phyloP scores from a whole-genome alignment of 1,284 basidiomycete species.

The Malassezia japonica region DNA sequence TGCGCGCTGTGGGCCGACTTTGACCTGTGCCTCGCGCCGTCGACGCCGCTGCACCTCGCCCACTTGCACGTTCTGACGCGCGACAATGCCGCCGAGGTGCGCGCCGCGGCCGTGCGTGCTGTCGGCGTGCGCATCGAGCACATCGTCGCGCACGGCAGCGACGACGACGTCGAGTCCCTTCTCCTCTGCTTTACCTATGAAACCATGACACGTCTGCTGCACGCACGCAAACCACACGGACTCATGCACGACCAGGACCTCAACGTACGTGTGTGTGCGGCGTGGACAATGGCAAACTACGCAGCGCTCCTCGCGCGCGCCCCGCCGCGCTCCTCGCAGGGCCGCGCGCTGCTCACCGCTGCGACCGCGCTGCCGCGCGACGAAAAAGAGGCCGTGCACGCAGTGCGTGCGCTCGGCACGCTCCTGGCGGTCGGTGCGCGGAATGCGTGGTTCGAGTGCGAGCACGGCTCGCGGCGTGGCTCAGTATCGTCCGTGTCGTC shows the following conservation, averaged over 20 bases:
- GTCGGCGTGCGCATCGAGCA: constrained; percentile 11
- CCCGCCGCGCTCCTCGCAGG: neutral
- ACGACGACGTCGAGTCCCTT: neutral
- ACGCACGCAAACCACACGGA: neutral
- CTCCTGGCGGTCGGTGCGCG: neutral
- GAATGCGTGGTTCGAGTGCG: neutral
- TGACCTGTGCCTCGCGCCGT: neutral
- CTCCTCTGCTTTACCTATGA: neutral
- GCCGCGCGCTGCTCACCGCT: neutral
- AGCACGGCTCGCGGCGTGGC: neutral
- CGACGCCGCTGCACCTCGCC: neutral
- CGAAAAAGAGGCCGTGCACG: constrained; percentile 10
- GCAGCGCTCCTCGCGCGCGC: neutral
- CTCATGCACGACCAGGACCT: constrained; percentile 3
- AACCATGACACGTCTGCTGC: neutral
- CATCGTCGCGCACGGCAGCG: neutral
- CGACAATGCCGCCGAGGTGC: neutral
- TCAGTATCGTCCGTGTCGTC: no score
- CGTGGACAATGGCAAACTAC: constrained; percentile 14
- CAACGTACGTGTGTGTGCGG: constrained; percentile 1
- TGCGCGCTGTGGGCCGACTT: neutral
- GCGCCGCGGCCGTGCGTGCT: constrained; percentile 7
- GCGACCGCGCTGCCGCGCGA: neutral
- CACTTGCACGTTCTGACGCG: neutral
- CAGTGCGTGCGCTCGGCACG: constrained; percentile 5